Percentiles rank a stretch among this genome's conserved stretches.
Evolutionary conservation across 75 land plant species (phyloP).

Genomic region (Pseudotsuga menziesii): DNA sequence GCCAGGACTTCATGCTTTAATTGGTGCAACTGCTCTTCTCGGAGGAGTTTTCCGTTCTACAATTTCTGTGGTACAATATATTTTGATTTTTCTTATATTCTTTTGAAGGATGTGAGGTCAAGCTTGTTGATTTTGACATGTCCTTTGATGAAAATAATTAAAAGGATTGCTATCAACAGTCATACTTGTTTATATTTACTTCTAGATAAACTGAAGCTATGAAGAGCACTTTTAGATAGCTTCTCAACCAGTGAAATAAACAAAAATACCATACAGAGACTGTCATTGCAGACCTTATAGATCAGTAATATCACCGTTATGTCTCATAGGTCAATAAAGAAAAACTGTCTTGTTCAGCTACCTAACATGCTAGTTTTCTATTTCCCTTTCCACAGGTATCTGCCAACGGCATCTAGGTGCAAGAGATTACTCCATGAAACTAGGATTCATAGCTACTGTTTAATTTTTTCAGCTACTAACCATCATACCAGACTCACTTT

Average conservation of each 20-base stretch:
- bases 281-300: background rate
- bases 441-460: background rate
- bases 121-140: background rate
- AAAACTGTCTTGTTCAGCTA: background rate
- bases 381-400: background rate
- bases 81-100: background rate
- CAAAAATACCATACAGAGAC: background rate
- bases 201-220: background rate
- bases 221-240: background rate
- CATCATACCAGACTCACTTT: too few species aligned
- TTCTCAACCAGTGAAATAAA: background rate
- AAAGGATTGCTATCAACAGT: background rate
- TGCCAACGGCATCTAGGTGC: background rate
- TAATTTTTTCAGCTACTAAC: too few species aligned
- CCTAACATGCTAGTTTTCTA: background rate
- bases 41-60: conserved; percentile 46
- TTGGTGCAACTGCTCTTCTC: conserved; percentile 45
- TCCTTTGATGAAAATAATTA: background rate
- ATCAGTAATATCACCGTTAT: background rate
- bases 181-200: background rate
- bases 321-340: background rate
- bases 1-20: conserved; percentile 44
- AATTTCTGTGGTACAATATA: conserved; percentile 30
- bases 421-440: background rate
- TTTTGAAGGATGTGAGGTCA: background rate